Evolutionary conservation across 495 filamentous ascomycete genomes (phyloP).

Genomic region (Penicillium parvum): DNA sequence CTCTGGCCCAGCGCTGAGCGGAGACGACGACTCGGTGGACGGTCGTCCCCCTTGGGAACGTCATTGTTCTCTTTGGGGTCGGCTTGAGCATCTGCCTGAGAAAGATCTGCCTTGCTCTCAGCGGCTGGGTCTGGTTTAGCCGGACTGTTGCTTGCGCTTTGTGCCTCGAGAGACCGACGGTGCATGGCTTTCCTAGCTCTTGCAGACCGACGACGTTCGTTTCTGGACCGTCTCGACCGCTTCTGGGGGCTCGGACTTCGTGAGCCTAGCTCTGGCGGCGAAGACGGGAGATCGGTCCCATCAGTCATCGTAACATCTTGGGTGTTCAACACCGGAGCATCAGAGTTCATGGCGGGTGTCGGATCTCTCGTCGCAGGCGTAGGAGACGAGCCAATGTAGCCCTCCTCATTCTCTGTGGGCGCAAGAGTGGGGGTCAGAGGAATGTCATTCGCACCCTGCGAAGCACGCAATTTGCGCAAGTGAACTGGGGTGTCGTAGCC

Average conservation of each 20-base stretch:
- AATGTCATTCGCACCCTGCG: constrained; percentile 21
- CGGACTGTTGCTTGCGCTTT: constrained; percentile 9
- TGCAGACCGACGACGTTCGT: constrained; percentile 11
- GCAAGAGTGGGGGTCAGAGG: constrained; percentile 47
- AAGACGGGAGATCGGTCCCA: constrained; percentile 35
- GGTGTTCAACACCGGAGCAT: constrained; percentile 13
- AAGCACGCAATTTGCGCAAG: constrained; percentile 23
- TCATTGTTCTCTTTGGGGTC: constrained; percentile 8
- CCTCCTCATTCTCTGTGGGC: constrained; percentile 46
- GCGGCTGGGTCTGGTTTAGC: background rate
- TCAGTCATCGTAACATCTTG: constrained; percentile 15
- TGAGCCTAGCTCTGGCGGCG: constrained; percentile 33
- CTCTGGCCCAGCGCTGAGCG: constrained; percentile 27
- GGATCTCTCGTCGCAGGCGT: constrained; percentile 57
- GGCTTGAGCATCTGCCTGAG: background rate
- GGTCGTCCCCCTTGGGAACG: constrained; percentile 9
- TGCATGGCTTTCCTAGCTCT: constrained; percentile 15
- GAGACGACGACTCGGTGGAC: constrained; percentile 25
- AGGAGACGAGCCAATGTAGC: constrained; percentile 75
- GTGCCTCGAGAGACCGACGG: background rate
- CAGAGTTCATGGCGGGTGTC: constrained; percentile 20
- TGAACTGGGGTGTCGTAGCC: constrained; percentile 38
- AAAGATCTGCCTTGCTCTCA: background rate
- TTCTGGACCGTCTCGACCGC: constrained; percentile 2
- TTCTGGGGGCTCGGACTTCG: constrained; percentile 25